Evolutionary conservation across 352 stramenopile species (phyloP).

Genomic region (Pythium utonaiense): DNA sequence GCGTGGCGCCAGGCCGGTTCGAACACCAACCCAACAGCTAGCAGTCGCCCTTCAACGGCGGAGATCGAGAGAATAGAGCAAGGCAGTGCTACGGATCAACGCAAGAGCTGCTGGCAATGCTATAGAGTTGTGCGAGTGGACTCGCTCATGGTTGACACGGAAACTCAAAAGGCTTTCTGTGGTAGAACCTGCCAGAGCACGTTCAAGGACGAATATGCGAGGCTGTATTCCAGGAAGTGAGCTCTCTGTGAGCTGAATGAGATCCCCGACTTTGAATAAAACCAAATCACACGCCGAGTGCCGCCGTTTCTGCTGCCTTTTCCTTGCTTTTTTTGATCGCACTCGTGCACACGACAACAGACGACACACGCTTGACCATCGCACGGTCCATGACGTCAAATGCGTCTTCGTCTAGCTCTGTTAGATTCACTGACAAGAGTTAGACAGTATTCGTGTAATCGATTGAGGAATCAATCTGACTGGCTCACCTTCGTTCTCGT

Average conservation of each 20-base stretch:
- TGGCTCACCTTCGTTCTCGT: conserved; percentile 35
- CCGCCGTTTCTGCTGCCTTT: neutral
- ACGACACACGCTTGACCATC: conserved; percentile 78
- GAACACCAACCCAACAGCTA: neutral
- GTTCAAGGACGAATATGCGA: conserved; percentile 53
- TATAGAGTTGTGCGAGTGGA: conserved; percentile 54
- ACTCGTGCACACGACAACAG: conserved; percentile 57
- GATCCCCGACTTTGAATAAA: too few species aligned
- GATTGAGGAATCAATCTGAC: too few species aligned
- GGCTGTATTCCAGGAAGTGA: conserved; percentile 37
- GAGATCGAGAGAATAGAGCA: conserved; percentile 47
- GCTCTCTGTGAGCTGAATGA: neutral
- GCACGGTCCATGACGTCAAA: conserved; percentile 77
- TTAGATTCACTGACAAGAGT: neutral
- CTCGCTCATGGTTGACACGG: conserved; percentile 35
- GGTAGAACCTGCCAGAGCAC: conserved; percentile 28
- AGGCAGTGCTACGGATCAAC: conserved; percentile 32
- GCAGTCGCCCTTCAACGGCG: conserved; percentile 4
- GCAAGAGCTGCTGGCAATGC: conserved; percentile 82
- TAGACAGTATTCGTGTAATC: too few species aligned
- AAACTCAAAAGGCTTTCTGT: conserved; percentile 59
- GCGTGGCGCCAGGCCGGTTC: conserved; percentile 48
- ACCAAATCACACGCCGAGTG: too few species aligned
- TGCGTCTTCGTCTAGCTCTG: conserved; percentile 53
- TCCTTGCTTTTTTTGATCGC: conserved; percentile 47